Evolutionary conservation across 169 alveolate species (phyloP), one percentile per base, ranked within the genome.

Genomic region (Cytauxzoon felis): DNA sequence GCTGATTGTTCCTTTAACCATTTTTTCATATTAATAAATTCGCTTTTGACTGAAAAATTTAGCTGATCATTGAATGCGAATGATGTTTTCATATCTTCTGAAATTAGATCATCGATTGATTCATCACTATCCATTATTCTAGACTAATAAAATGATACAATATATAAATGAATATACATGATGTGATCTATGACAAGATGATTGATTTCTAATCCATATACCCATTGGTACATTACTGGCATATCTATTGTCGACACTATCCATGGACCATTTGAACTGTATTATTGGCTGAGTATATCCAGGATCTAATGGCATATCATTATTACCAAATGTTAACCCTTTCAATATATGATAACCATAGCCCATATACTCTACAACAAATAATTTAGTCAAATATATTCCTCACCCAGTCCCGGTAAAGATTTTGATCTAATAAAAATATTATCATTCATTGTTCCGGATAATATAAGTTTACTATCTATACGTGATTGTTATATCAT

Each of bases 251-350:
- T 18, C 24, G 18, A 18, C 1, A 36, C 23, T 65, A 9, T 18
- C 33, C 36, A 45, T 18, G 5, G 18, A 23, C 61, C 65, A 51
- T 7, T 38, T 26, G 51, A 75, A 75, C 21, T 63, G 18, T 0
- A 75, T 42, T 4, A 75, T 60, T 0, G 85, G 85, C 32, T 62
- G 70, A n/a, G 59, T 64, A 68, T 64, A 75, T 45, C 80, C 85
- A 3, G 63, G 47, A 60, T 75, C 81, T 6, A 75, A 50, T n/a
- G 38, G 54, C 33, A 45, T 70, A 11, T 53, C 80, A 30, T 75
- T 73, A 29, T 26, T 60, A 26, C 85, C 85, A 56, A 75, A 49
- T 5, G 85, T 78, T 48, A 13, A 29, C 8, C 73, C 19, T 47
- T 64, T 43, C 16, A 54, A 49, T 36, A 41, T 43, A 40, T 75